Conservation (phyloP, 257 asterid species). For the Fraxinus anomala region DNA sequence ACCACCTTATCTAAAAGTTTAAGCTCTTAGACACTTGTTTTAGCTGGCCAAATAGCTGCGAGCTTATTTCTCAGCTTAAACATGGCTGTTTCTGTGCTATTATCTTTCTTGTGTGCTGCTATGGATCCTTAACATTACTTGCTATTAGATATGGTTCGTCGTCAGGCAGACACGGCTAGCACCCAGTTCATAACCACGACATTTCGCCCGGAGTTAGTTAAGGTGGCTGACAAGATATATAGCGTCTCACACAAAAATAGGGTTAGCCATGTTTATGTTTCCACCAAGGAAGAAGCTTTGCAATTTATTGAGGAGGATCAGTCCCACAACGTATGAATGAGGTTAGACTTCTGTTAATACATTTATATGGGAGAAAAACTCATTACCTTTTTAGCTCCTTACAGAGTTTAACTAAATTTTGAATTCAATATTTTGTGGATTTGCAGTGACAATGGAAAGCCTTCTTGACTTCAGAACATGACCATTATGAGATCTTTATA, state of each 20-base stretch:
- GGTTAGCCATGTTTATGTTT: constrained; percentile 82
- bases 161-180: constrained; percentile 79
- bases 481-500: background rate
- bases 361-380: background rate
- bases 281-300: constrained; percentile 74
- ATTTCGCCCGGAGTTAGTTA: constrained; percentile 88
- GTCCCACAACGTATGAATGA: constrained; percentile 65
- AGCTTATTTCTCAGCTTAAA: background rate
- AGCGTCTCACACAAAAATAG: constrained; percentile 88
- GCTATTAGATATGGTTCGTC: constrained; percentile 85
- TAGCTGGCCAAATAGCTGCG: background rate
- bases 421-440: constrained; percentile 9
- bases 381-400: background rate
- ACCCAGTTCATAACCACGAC: constrained; percentile 96
- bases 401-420: background rate
- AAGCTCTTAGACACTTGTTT: background rate
- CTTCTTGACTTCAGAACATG: background rate
- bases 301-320: constrained; percentile 88
- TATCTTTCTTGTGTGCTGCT: constrained; percentile 15
- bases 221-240: constrained; percentile 93
- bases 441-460: constrained; percentile 33
- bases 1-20: background rate
- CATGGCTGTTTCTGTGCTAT: background rate
- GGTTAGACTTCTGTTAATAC: constrained; percentile 39
- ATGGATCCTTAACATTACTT: constrained; percentile 44